These are phyloP conservation scores for Penicillium coprophilum DNA, from an alignment of 495 filamentous ascomycete genomes.

Conservation along the genomic window DNA sequence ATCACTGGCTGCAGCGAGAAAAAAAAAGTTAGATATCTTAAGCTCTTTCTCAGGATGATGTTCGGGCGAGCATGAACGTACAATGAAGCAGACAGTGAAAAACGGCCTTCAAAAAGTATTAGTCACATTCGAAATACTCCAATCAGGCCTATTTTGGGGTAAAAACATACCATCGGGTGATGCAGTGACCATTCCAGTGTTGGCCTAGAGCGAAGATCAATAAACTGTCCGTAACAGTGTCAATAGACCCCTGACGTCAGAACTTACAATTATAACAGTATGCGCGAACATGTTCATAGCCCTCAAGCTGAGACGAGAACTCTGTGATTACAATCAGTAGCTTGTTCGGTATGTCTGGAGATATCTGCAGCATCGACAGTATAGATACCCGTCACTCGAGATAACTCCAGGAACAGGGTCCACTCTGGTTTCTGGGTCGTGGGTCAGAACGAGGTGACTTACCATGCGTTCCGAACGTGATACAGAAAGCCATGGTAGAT, in stretches of 20 bases:
- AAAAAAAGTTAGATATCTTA: constrained; percentile 13
- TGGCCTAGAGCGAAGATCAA: constrained; percentile 34
- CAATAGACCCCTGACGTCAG: not conserved
- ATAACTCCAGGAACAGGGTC: constrained; percentile 8
- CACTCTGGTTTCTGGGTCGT: constrained; percentile 6
- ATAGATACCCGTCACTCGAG: constrained; percentile 16
- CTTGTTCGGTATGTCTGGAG: constrained; percentile 6
- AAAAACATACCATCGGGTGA: constrained; percentile 50
- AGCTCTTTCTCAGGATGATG: not conserved
- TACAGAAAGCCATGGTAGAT: constrained; percentile 51
- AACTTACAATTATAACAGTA: constrained; percentile 56
- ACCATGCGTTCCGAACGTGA: constrained; percentile 58
- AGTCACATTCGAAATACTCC: constrained; percentile 8
- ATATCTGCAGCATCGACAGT: constrained; percentile 4
- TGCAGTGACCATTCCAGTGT: constrained; percentile 53
- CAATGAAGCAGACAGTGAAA: constrained; percentile 57
- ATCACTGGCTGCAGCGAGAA: constrained; percentile 41
- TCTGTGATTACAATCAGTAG: constrained; percentile 33
- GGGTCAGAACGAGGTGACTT: constrained; percentile 20
- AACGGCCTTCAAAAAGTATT: constrained; percentile 42
- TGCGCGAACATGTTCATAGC: constrained; percentile 55
- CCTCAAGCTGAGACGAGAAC: constrained; percentile 52
- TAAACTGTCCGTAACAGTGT: not conserved
- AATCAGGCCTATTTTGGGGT: not conserved
- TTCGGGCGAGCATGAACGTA: constrained; percentile 27